Evolutionary conservation across 2,329 filamentous ascomycete genomes (phyloP).

Genomic region (Fusarium anguioides): DNA sequence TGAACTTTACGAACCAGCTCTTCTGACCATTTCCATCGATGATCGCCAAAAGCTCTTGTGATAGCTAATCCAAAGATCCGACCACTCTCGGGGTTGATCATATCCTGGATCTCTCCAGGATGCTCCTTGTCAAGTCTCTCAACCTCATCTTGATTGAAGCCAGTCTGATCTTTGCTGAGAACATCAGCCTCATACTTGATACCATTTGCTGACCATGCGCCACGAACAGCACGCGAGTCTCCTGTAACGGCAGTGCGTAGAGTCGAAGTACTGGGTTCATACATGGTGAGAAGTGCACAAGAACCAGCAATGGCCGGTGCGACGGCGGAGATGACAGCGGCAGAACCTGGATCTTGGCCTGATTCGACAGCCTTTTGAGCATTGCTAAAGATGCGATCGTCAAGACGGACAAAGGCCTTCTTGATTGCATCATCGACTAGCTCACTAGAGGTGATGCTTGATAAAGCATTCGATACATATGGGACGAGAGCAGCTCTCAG

Average conservation of each 20-base stretch:
- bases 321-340: conserved; percentile 48
- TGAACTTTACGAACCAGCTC: conserved; percentile 50
- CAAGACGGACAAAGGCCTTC: conserved; percentile 66
- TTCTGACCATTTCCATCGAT: conserved; percentile 73
- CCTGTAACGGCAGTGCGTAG: conserved; percentile 74
- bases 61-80: conserved; percentile 71
- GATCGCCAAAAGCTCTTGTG: conserved; percentile 75
- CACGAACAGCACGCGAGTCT: conserved; percentile 74
- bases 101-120: conserved; percentile 68
- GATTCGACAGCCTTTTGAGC: conserved; percentile 50
- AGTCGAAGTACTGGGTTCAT: conserved; percentile 63
- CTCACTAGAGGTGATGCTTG: conserved; percentile 54
- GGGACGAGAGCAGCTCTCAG: conserved; percentile 57
- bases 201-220: conserved; percentile 56
- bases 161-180: conserved; percentile 74
- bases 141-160: conserved; percentile 69
- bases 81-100: conserved; percentile 61
- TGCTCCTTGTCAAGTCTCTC: conserved; percentile 66
- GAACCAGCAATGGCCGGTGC: conserved; percentile 62
- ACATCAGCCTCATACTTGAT: conserved; percentile 61
- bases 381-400: conserved; percentile 63
- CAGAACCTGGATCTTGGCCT: conserved; percentile 44
- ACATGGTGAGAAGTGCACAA: conserved; percentile 72
- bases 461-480: conserved; percentile 53
- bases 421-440: conserved; percentile 66